Conservation (phyloP, 1,139 yeast species). For the Nakaseomyces bracarensis region DNA sequence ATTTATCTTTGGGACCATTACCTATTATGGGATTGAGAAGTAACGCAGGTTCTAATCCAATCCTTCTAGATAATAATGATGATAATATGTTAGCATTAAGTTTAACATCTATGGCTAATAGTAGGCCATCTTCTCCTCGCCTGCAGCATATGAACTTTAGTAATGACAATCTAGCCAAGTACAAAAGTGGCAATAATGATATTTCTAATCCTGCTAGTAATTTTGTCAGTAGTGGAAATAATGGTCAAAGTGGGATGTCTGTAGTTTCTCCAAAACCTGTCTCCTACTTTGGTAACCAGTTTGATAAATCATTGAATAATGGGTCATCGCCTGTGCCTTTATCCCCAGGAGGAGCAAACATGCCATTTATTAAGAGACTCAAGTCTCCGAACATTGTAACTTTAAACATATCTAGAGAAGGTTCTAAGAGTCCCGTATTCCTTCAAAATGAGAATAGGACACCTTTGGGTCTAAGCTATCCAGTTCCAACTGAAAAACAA, state of each 20-base stretch:
- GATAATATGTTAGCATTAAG: slow-evolving; percentile 32
- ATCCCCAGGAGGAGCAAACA: slow-evolving; percentile 15
- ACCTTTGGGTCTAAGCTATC: slow-evolving; percentile 3
- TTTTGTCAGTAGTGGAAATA: not conserved
- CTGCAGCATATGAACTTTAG: slow-evolving; percentile 24
- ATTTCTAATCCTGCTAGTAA: slow-evolving; percentile 9
- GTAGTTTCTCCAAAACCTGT: slow-evolving; percentile 20
- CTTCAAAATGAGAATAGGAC: slow-evolving; percentile 11
- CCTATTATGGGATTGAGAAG: slow-evolving; percentile 10
- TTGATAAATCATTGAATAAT: slow-evolving; percentile 1
- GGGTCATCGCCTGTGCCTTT: slow-evolving; percentile 11
- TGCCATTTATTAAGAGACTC: slow-evolving; percentile 29
- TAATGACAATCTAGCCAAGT: slow-evolving; percentile 12
- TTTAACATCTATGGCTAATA: slow-evolving; percentile 32
- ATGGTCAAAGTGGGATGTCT: slow-evolving; percentile 1
- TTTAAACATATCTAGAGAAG: slow-evolving; percentile 31
- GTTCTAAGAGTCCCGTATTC: slow-evolving; percentile 30
- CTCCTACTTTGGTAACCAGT: slow-evolving; percentile 7
- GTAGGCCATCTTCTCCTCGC: slow-evolving; percentile 31
- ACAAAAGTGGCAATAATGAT: slow-evolving; percentile 3
- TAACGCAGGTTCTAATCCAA: slow-evolving; percentile 12
- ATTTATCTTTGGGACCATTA: slow-evolving; percentile 4
- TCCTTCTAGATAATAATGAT: slow-evolving; percentile 28
- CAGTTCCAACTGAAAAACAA: slow-evolving; percentile 5
- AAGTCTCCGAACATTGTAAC: slow-evolving; percentile 33